These are phyloP conservation scores for Macrocybe sp. DNA, from an alignment of 1,284 basidiomycete genomes.

Conservation along the genomic window DNA sequence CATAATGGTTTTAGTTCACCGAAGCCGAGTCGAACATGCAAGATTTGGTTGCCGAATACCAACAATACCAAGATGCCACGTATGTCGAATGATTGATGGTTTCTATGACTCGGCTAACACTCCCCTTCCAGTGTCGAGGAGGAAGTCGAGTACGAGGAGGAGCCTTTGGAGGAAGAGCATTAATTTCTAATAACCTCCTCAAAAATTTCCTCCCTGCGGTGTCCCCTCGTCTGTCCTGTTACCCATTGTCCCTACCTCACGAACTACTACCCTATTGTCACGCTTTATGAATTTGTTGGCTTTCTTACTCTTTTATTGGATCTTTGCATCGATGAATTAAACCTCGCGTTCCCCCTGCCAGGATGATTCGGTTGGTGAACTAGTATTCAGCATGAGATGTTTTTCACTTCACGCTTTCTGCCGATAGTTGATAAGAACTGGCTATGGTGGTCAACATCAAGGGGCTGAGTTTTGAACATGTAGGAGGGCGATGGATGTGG, in stretches of 20 bases:
- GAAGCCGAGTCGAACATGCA: slow-evolving; percentile 98
- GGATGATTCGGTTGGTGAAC: no score
- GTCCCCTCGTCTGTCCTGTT: slow-evolving; percentile 15
- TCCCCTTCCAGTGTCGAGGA: slow-evolving; percentile 57
- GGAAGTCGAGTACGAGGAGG: slow-evolving; percentile 81
- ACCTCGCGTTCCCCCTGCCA: no score
- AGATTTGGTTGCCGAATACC: slow-evolving; percentile 90
- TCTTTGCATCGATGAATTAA: slow-evolving; percentile 19
- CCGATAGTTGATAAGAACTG: no score
- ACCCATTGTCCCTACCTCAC: slow-evolving; percentile 17
- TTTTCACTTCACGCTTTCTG: no score
- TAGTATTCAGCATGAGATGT: no score
- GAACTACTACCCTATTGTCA: slow-evolving; percentile 24
- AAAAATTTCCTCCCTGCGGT: slow-evolving; percentile 13
- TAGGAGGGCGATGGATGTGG: no score
- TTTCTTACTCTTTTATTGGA: slow-evolving; percentile 24
- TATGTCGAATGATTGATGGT: slow-evolving; percentile 30
- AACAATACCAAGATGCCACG: slow-evolving; percentile 96
- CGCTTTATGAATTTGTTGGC: slow-evolving; percentile 24
- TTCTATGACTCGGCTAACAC: background rate
- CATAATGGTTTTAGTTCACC: slow-evolving; percentile 57
- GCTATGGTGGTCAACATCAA: no score
- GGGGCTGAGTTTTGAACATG: no score
- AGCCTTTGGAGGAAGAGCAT: slow-evolving; percentile 58
- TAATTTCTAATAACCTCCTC: slow-evolving; percentile 19